These are phyloP conservation scores for Phytophthora tentaculata DNA, from an alignment of 352 stramenopile genomes.

Conservation along the genomic window DNA sequence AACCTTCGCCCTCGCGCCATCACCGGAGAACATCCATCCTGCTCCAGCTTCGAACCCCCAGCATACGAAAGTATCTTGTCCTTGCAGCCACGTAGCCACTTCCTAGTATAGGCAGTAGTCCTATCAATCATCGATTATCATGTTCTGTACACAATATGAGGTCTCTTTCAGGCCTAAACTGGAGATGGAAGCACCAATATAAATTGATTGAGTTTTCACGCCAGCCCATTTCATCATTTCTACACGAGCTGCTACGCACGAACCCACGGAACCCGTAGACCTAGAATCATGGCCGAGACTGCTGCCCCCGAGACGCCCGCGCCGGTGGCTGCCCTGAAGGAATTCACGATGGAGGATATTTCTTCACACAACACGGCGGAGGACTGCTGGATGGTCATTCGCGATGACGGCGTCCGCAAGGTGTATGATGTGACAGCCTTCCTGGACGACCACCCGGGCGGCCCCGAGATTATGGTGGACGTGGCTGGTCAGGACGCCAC, in stretches of 20 bases:
- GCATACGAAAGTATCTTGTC: conserved; percentile 29
- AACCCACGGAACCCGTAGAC: conserved; percentile 29
- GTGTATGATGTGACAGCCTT: conserved; percentile 99
- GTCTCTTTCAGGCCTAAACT: background rate
- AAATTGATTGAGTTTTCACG: background rate
- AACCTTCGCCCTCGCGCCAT: conserved; percentile 7
- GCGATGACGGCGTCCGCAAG: conserved; percentile 77
- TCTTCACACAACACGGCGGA: conserved; percentile 79
- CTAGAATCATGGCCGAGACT: conserved; percentile 33
- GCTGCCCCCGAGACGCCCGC: conserved; percentile 20
- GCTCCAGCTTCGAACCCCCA: background rate
- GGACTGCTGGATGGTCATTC: conserved; percentile 90
- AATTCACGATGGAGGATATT: conserved; percentile 95
- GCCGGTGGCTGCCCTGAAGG: conserved; percentile 42
- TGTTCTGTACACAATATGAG: background rate
- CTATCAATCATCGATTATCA: background rate
- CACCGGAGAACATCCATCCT: conserved; percentile 6
- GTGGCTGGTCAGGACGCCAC: conserved; percentile 93
- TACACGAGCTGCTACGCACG: conserved; percentile 26
- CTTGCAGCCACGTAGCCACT: conserved; percentile 26
- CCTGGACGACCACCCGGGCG: conserved; percentile 98
- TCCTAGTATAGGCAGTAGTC: background rate
- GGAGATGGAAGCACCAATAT: background rate
- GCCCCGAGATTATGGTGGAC: conserved; percentile 97
- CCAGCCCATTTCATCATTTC: conserved; percentile 45